Evolutionary conservation across 805 yeast genomes (phyloP).

Genomic region (Yueomyces sinensis): DNA sequence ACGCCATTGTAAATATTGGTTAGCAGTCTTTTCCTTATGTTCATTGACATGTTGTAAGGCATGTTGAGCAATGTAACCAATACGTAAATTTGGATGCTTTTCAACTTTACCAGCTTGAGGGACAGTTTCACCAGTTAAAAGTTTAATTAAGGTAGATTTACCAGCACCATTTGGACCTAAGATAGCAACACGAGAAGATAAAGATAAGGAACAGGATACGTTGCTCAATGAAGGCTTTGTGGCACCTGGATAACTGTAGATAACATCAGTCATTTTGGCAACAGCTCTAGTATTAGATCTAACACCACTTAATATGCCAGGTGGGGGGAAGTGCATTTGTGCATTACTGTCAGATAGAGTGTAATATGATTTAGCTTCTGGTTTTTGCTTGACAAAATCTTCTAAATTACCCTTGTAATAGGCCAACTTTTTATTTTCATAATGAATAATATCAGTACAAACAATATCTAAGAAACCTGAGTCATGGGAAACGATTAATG

Average conservation of each 20-base stretch:
- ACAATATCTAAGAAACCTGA: slow-evolving; percentile 92
- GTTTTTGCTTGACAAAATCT: slow-evolving; percentile 79
- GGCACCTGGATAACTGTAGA: slow-evolving; percentile 85
- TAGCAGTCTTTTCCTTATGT: slow-evolving; percentile 96
- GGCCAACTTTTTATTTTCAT: slow-evolving; percentile 87
- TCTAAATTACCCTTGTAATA: slow-evolving; percentile 94
- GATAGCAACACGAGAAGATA: slow-evolving; percentile 94
- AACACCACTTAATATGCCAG: slow-evolving; percentile 95
- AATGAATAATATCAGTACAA: slow-evolving; percentile 93
- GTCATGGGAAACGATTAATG: slow-evolving; percentile 94
- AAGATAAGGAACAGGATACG: slow-evolving; percentile 81
- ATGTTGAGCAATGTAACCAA: slow-evolving; percentile 97
- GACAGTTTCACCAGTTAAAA: slow-evolving; percentile 81
- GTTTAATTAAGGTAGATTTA: slow-evolving; percentile 87
- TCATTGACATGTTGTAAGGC: slow-evolving; percentile 95
- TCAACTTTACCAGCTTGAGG: slow-evolving; percentile 86
- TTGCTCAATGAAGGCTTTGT: slow-evolving; percentile 64
- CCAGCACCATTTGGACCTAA: slow-evolving; percentile 99
- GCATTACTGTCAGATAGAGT: slow-evolving; percentile 86
- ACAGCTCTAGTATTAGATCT: slow-evolving; percentile 90
- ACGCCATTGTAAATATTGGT: slow-evolving; percentile 97
- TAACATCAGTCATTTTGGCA: slow-evolving; percentile 73
- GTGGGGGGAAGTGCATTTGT: slow-evolving; percentile 97
- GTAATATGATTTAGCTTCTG: slow-evolving; percentile 93
- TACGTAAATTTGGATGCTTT: slow-evolving; percentile 95